Percentiles rank a stretch among this genome's conserved stretches.
phyloP scores from a whole-genome alignment of 371 early-diverging fungal genomes.

The Lichtheimia ramosa region DNA sequence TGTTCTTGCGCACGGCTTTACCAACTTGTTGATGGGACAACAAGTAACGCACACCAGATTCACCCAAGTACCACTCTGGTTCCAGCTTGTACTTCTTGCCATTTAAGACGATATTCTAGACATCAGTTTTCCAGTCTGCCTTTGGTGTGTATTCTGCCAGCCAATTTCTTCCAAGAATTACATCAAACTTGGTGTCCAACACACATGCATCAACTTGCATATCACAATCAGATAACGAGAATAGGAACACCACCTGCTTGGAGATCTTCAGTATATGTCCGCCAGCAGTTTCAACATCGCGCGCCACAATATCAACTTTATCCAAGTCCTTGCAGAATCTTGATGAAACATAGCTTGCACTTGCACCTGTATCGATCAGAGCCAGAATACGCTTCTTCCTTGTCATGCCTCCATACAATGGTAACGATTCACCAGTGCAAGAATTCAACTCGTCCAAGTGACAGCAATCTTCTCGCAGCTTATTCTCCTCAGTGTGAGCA shows the following conservation, averaged over 20 bases:
- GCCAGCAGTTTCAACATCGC: conserved; percentile 6
- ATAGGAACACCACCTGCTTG: not conserved
- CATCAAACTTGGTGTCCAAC: conserved; percentile 4
- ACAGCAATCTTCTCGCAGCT: not conserved
- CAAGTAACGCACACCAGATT: not conserved
- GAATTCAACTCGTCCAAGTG: not conserved
- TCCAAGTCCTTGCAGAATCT: not conserved
- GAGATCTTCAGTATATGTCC: not conserved
- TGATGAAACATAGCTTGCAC: not conserved
- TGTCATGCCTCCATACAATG: not conserved
- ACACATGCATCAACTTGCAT: not conserved
- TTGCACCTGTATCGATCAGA: not conserved
- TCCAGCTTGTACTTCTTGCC: not conserved
- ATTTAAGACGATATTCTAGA: not conserved
- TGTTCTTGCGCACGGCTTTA: not conserved
- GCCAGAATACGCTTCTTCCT: not conserved
- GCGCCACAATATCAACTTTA: not conserved
- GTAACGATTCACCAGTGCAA: not conserved
- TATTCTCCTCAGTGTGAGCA: not conserved
- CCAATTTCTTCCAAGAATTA: not conserved
- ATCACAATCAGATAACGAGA: not conserved
- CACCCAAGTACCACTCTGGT: not conserved
- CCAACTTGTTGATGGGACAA: not conserved
- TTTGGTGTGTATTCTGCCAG: not conserved
- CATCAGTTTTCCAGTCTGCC: not conserved